Evolutionary conservation across 2,329 filamentous ascomycete genomes (phyloP).

Genomic region (Chaetothyriales sp.): DNA sequence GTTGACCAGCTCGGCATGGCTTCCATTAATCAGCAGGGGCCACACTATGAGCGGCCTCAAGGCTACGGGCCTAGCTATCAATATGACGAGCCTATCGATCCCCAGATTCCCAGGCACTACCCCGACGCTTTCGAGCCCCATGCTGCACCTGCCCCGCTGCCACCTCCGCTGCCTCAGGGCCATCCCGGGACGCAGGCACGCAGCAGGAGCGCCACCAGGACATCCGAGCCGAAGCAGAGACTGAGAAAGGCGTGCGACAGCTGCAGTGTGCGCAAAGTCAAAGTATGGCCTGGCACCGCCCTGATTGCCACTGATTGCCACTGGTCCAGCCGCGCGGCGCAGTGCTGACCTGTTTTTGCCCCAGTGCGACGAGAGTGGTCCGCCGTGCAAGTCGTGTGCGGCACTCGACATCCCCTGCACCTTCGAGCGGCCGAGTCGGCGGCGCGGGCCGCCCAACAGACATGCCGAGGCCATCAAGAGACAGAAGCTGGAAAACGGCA

Average conservation of each 20-base stretch:
- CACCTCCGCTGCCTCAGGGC: not conserved
- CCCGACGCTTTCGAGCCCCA: constrained; percentile 2
- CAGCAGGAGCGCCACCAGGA: not conserved
- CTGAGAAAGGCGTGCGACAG: constrained; percentile 41
- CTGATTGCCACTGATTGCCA: not conserved
- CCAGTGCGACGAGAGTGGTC: constrained; percentile 53
- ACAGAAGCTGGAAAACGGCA: constrained; percentile 33
- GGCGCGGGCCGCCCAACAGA: constrained; percentile 52
- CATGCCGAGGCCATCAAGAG: constrained; percentile 56
- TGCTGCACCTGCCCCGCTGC: constrained; percentile 1
- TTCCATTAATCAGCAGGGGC: not conserved
- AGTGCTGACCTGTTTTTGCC: constrained; percentile 5
- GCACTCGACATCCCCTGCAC: constrained; percentile 55
- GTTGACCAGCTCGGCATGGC: not conserved
- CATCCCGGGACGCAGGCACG: not conserved
- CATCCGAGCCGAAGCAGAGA: constrained; percentile 24
- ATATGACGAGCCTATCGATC: constrained; percentile 12
- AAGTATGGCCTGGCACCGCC: constrained; percentile 25
- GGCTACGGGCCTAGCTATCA: constrained; percentile 5
- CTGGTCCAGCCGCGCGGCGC: constrained; percentile 1
- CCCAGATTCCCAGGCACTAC: constrained; percentile 10
- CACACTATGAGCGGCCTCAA: not conserved
- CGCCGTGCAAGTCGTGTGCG: constrained; percentile 52
- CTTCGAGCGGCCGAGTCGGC: constrained; percentile 49
- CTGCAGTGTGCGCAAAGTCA: constrained; percentile 41